Base-by-base conservation (phyloP, 768 basidiomycete genomes). In the Suillus paluster region DNA sequence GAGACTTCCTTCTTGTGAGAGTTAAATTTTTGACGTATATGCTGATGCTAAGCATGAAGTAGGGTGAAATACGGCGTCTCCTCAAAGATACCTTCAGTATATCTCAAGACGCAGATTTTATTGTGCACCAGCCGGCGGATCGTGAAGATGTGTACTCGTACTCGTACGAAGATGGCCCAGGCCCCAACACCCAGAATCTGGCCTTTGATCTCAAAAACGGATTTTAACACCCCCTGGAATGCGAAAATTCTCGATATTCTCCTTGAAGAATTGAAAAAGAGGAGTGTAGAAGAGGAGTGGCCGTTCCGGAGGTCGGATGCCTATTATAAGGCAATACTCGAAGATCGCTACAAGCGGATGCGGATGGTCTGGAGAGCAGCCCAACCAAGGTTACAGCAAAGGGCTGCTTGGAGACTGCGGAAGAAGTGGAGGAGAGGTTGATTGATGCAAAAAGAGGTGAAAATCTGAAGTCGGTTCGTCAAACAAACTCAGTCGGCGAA, bases 1-100 rank as follows among this genome's bases (percentile, higher is more conserved):
- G 33, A 5, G 33, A 57, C 33, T 65, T 62, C 9, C 59, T 62
- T 23, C 57, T 65, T 60, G 39, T 23, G 54, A 34, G 10, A 33
- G 27, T 44, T 23, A 34, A 30, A 54, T 48, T 36, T 30, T 34
- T 45, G 42, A 58, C 57, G 15, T 30, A 15, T 38, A 15, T 34
- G 39, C 57, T 58, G 41, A 58, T 19, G 17, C 39, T 39, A 15
- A 39, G 39, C 46, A 27, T 45, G 33, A 14, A 11, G 44, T 23
- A 66, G 64, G 49, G n/a, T 3, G 57, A 66, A 53, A 59, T 66
- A 21, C 44, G 15, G 36, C 52, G 15, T 4, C 45, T 64, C 11
- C 64, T 66, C 48, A 62, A 64, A 38, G 66, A 64, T 17, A 59
- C 0, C 46, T 42, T 63, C 1, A 39, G 54, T 2, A 64, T 62